These are phyloP conservation scores for Microthlaspi erraticum DNA, from an alignment of 345 rosid genomes.

Conservation along the genomic window DNA sequence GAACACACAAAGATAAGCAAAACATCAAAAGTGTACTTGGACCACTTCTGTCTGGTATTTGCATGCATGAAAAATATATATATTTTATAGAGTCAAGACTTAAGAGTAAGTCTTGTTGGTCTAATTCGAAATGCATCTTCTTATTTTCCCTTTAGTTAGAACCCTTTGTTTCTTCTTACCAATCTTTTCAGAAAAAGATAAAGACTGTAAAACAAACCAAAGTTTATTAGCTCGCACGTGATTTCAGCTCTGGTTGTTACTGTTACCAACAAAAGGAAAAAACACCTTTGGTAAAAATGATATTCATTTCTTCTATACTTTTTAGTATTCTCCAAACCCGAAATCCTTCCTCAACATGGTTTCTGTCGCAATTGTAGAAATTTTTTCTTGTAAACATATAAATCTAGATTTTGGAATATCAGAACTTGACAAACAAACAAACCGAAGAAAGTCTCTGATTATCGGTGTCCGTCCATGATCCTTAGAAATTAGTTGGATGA, in stretches of 20 bases:
- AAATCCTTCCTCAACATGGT: neutral
- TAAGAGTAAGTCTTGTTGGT: conserved; percentile 28
- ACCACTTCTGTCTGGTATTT: conserved; percentile 43
- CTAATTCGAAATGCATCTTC: neutral
- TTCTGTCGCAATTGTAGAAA: neutral
- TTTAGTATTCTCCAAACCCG: neutral
- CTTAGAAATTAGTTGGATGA: neutral
- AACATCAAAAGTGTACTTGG: conserved; percentile 43
- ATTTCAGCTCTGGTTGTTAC: conserved; percentile 17
- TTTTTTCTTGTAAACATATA: neutral
- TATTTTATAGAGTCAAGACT: conserved; percentile 15
- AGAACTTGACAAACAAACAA: neutral
- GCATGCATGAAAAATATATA: conserved; percentile 43
- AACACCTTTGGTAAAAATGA: conserved; percentile 6
- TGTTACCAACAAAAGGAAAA: conserved; percentile 6
- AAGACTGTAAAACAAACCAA: conserved; percentile 22
- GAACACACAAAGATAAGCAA: conserved; percentile 34
- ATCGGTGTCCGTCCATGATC: neutral
- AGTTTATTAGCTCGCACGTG: conserved; percentile 29
- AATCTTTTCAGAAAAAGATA: conserved; percentile 30
- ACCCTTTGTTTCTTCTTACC: conserved; percentile 32
- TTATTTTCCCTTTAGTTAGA: conserved; percentile 1
- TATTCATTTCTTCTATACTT: neutral
- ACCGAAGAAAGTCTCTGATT: neutral
- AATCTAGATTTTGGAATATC: no score